Conservation (phyloP, 495 filamentous ascomycete genomes). For the Coniosporium apollinis region DNA sequence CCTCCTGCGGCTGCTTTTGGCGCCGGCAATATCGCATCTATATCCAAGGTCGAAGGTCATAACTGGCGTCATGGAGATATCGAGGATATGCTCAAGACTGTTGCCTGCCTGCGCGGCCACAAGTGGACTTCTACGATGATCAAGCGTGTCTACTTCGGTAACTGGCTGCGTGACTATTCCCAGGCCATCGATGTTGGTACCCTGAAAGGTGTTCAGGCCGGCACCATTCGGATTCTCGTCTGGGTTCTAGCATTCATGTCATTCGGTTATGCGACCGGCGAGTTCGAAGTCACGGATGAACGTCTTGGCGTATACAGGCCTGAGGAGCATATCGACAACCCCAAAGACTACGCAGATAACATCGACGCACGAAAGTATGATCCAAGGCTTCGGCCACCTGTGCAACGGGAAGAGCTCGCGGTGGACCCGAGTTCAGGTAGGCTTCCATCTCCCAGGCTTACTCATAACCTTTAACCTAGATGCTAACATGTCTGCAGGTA, state of each 20-base stretch:
- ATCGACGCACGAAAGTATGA: slow-evolving; percentile 74
- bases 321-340: slow-evolving; percentile 90
- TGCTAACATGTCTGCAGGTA: slow-evolving; percentile 25
- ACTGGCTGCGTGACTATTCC: slow-evolving; percentile 39
- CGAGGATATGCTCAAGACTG: slow-evolving; percentile 79
- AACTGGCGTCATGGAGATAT: slow-evolving; percentile 95
- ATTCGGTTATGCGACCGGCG: slow-evolving; percentile 90
- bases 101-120: slow-evolving; percentile 68
- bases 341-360: slow-evolving; percentile 80
- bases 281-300: slow-evolving; percentile 91
- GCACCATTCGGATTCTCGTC: slow-evolving; percentile 74
- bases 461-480: neutral
- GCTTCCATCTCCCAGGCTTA: neutral
- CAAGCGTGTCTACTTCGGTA: slow-evolving; percentile 81
- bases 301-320: slow-evolving; percentile 83
- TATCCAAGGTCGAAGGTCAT: slow-evolving; percentile 80
- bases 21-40: slow-evolving; percentile 88
- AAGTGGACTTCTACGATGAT: slow-evolving; percentile 91
- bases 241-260: slow-evolving; percentile 87
- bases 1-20: slow-evolving; percentile 62
- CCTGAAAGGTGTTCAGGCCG: slow-evolving; percentile 72
- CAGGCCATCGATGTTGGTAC: slow-evolving; percentile 89
- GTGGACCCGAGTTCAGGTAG: slow-evolving; percentile 58
- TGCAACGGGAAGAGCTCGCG: slow-evolving; percentile 58
- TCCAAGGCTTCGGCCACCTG: slow-evolving; percentile 59